Conservation (phyloP, 148 eudicot genomes). For the Amaranthus palmeri region DNA sequence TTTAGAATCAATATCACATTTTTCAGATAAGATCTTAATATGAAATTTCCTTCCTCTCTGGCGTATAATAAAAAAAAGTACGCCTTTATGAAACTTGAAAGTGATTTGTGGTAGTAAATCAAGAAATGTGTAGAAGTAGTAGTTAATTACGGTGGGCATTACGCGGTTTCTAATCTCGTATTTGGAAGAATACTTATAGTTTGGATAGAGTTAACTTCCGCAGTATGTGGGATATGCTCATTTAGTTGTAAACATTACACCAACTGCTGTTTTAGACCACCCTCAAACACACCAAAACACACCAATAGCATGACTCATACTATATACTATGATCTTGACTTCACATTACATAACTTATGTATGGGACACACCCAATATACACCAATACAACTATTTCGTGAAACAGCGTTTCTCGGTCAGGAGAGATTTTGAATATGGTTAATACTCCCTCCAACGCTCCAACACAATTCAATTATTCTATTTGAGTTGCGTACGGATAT, state of each 20-base stretch:
- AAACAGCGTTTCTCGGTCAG: neutral
- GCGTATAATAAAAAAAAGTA: too few relatives aligned
- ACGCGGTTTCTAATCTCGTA: neutral
- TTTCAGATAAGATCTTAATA: too few relatives aligned
- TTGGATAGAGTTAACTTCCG: neutral
- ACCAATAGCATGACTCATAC: too few relatives aligned
- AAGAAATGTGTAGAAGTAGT: neutral
- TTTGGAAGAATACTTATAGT: too few relatives aligned
- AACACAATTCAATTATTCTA: too few relatives aligned
- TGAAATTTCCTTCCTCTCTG: neutral
- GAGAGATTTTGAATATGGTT: too few relatives aligned
- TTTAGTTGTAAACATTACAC: neutral
- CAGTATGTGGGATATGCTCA: constrained; percentile 14
- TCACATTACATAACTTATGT: neutral
- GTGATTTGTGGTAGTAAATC: neutral
- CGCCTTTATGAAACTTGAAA: neutral
- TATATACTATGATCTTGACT: neutral
- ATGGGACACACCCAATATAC: neutral
- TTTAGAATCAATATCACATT: too few relatives aligned
- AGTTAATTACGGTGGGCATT: neutral
- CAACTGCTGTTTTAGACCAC: neutral
- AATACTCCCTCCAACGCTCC: too few relatives aligned
- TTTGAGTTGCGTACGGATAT: too few relatives aligned
- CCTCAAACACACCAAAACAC: neutral
- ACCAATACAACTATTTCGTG: neutral